Evolutionary conservation across 1,139 yeast species (phyloP).

Genomic region (Kodamaea arcana): DNA sequence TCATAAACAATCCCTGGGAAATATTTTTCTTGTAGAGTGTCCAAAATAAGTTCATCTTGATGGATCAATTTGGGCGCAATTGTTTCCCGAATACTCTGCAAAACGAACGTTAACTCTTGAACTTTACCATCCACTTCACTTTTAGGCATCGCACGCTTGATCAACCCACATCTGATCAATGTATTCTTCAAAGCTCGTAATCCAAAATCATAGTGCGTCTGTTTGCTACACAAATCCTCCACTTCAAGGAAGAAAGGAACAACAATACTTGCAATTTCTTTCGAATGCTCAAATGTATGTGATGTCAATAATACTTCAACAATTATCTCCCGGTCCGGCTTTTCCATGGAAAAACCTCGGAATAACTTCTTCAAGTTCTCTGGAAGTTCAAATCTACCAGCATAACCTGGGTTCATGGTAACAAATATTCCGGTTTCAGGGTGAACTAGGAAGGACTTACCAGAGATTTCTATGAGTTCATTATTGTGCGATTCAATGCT

Average conservation of each 20-base stretch:
- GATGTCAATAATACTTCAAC: constrained; percentile 70
- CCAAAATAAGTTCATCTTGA: constrained; percentile 44
- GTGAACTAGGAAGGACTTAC: constrained; percentile 40
- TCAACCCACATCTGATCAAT: constrained; percentile 54
- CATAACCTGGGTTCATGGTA: constrained; percentile 90
- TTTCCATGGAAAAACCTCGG: constrained; percentile 68
- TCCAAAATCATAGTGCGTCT: constrained; percentile 87
- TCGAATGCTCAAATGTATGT: constrained; percentile 61
- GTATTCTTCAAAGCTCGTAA: constrained; percentile 72
- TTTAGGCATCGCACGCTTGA: constrained; percentile 27
- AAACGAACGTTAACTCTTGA: constrained; percentile 40
- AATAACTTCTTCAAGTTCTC: constrained; percentile 81
- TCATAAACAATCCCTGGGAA: constrained; percentile 19
- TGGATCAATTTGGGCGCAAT: constrained; percentile 62
- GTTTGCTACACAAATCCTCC: constrained; percentile 38
- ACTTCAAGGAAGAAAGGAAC: constrained; percentile 56
- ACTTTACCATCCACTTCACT: not conserved
- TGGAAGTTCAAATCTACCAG: constrained; percentile 79
- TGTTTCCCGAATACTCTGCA: constrained; percentile 54
- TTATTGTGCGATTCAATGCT: constrained; percentile 46
- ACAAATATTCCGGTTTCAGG: constrained; percentile 71
- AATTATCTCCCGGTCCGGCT: constrained; percentile 68
- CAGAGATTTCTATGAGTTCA: constrained; percentile 44
- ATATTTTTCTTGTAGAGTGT: constrained; percentile 22
- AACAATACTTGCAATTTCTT: constrained; percentile 41